Percentiles rank a stretch among this genome's conserved stretches.
phyloP scores from a whole-genome alignment of 768 basidiomycete species.

The Amanita exitialis region DNA sequence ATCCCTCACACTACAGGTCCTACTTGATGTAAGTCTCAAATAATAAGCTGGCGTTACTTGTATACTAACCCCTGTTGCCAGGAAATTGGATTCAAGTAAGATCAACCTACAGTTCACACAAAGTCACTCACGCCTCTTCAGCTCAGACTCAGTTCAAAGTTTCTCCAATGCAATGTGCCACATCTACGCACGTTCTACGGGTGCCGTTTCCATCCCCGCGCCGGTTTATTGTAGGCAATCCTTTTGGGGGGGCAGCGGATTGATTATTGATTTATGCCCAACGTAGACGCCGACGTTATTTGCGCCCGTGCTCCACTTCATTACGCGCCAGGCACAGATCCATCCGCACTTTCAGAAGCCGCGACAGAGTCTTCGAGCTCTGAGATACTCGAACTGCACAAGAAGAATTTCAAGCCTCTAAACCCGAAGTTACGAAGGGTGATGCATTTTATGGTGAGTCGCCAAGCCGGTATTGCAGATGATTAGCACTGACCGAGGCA shows the following conservation, averaged over 20 bases:
- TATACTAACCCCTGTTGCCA: slow-evolving; percentile 7
- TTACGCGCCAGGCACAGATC: slow-evolving; percentile 54
- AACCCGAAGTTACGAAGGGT: slow-evolving; percentile 35
- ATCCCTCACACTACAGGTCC: slow-evolving; percentile 18
- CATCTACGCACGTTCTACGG: slow-evolving; percentile 70
- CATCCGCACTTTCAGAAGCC: slow-evolving; percentile 36
- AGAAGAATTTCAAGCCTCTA: slow-evolving; percentile 45
- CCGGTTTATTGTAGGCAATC: slow-evolving; percentile 66
- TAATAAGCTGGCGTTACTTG: background rate
- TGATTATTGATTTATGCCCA: background rate
- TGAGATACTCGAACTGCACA: slow-evolving; percentile 37
- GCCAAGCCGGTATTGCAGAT: background rate
- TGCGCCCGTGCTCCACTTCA: slow-evolving; percentile 76
- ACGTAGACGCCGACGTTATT: slow-evolving; percentile 73
- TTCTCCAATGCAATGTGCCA: slow-evolving; percentile 69
- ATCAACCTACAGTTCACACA: background rate
- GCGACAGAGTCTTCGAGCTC: slow-evolving; percentile 36
- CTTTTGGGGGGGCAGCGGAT: too few relatives aligned
- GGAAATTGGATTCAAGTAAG: slow-evolving; percentile 53
- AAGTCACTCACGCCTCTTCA: slow-evolving; percentile 13
- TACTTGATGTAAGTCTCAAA: slow-evolving; percentile 27
- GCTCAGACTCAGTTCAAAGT: slow-evolving; percentile 58
- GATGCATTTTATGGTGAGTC: slow-evolving; percentile 54
- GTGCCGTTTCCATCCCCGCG: slow-evolving; percentile 78
- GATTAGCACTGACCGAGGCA: background rate